Evolutionary conservation across 257 asterid genomes (phyloP), one percentile per base, ranked within the genome.

Genomic region (Nicotiana tabacum): DNA sequence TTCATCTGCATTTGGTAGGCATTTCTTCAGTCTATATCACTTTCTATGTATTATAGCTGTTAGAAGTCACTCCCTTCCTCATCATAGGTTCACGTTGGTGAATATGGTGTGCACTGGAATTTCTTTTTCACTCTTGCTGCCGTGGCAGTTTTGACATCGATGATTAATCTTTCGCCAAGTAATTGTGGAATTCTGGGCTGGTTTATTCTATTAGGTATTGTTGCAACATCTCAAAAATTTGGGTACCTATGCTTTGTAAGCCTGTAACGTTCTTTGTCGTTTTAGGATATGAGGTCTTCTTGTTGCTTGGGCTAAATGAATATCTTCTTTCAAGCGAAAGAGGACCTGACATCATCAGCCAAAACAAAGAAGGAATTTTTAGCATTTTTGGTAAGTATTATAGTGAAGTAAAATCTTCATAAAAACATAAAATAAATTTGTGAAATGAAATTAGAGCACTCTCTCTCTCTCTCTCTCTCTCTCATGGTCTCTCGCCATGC

Each of bases 41-140:
- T 62, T 24, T 39, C 46, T 39, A 39, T 39, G 9, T 6, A 39
- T 77, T 46, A 21, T 24, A 6, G 30, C 37, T 48, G 37, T 46
- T 74, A 48, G 43, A 48, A 72, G 17, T 84, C 46, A 65, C 67
- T 68, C 6, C 30, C 51, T n/a, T 84, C 81, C 51, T 66, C 76
- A 7, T 39, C 46, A 18, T 87, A 96, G 99, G 97, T 96, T 88
- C 99, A 96, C 80, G 96, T 94, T 30, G 98, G 95, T 53, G 99
- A 96, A 89, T 96, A 96, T 85, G 98, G 99, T 80, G 97, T 96
- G 80, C 99, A 96, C 84, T 94, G 99, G 98, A 96, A 96, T 89
- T 96, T 96, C 95, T 94, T 96, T 83, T 96, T 96, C 90, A 94
- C 98, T 69, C 97, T 96, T 55, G 97, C 98, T 90, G 95, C 91